Percentiles rank a stretch among this genome's conserved stretches.
Conservation (phyloP, 495 filamentous ascomycete species). For the Neurospora sp. region DNA sequence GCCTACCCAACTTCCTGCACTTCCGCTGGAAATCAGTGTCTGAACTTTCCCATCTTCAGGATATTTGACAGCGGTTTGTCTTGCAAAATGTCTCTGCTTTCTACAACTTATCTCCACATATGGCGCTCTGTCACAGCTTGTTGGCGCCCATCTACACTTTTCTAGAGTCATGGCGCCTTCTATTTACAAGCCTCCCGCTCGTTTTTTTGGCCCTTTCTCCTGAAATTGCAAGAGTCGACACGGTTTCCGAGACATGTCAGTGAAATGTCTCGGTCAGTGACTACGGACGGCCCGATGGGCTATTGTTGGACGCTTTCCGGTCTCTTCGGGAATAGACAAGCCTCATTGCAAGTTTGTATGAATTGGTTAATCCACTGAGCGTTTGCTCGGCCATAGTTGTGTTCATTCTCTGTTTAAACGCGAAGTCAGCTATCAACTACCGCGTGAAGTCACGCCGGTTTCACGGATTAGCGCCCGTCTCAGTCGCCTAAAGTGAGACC, state of each 20-base stretch:
- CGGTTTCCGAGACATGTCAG: neutral
- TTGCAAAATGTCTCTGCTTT: neutral
- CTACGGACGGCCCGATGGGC: neutral
- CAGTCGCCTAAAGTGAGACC: neutral
- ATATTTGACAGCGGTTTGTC: neutral
- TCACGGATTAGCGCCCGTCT: neutral
- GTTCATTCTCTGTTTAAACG: neutral
- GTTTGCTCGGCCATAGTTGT: neutral
- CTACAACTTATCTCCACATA: neutral
- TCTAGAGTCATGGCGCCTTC: neutral
- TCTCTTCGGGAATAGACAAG: neutral
- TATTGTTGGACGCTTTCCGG: neutral
- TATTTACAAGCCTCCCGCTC: neutral
- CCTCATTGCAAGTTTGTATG: too few relatives aligned
- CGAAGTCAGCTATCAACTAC: neutral
- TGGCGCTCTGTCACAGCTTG: neutral
- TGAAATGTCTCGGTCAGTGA: neutral
- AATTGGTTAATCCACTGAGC: neutral
- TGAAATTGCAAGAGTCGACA: neutral
- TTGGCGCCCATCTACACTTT: neutral
- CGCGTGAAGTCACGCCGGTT: neutral
- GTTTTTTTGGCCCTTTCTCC: neutral
- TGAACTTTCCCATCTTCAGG: neutral
- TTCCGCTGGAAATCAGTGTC: neutral
- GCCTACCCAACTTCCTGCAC: neutral